Percentiles rank a stretch among this genome's conserved stretches.
Evolutionary conservation across 192 early-diverging fungal species (phyloP).

Genomic region (Entophlyctis luteolus): DNA sequence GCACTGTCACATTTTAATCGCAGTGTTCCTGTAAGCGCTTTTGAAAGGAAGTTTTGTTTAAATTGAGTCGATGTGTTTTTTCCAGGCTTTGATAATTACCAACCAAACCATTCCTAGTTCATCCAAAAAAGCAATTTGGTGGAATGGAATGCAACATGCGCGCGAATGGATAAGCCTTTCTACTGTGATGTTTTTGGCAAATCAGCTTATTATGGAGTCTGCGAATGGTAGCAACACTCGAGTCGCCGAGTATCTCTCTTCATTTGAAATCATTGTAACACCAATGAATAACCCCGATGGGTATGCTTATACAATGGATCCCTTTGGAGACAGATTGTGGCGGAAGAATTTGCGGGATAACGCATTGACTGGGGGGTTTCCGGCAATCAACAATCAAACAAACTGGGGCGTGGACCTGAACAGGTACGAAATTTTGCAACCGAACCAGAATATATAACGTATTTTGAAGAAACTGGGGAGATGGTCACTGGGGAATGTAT

Average conservation of each 20-base stretch:
- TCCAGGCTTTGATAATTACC: neutral
- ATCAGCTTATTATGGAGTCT: slow-evolving; percentile 19
- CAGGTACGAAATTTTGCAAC: too few relatives aligned
- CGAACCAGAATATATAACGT: neutral
- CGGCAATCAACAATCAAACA: too few relatives aligned
- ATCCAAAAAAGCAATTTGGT: slow-evolving; percentile 8
- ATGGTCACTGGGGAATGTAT: slow-evolving; percentile 39
- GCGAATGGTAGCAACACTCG: slow-evolving; percentile 24
- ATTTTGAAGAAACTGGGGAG: slow-evolving; percentile 39
- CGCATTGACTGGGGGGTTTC: too few relatives aligned
- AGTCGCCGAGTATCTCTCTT: slow-evolving; percentile 33
- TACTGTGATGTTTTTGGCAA: slow-evolving; percentile 41
- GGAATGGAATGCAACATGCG: slow-evolving; percentile 32
- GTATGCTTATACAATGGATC: slow-evolving; percentile 42
- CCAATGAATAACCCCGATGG: slow-evolving; percentile 44
- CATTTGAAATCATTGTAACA: slow-evolving; percentile 38
- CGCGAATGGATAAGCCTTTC: slow-evolving; percentile 49
- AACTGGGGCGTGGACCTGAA: slow-evolving; percentile 22
- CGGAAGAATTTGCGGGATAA: slow-evolving; percentile 46
- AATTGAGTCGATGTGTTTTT: neutral
- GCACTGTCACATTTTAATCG: neutral
- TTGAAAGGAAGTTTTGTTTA: neutral
- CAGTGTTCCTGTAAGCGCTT: neutral
- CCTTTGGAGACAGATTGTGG: slow-evolving; percentile 18
- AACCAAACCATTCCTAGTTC: neutral